These are phyloP conservation scores for Eremothecium coryli DNA, from an alignment of 1,139 yeast genomes.

Conservation along the genomic window DNA sequence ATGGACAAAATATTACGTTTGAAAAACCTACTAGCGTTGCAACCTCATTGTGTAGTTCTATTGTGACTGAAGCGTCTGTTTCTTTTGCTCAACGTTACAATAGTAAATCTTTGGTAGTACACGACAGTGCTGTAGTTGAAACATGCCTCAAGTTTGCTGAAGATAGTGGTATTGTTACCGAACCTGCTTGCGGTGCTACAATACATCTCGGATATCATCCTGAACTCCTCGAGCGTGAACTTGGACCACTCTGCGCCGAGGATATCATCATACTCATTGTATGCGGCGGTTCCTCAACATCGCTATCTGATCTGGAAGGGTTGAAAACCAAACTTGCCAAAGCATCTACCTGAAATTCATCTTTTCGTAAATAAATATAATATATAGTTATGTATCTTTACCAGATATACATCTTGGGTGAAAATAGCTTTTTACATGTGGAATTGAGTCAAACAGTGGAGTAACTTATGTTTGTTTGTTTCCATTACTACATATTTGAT, in stretches of 20 bases:
- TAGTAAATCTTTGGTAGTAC: constrained; percentile 40
- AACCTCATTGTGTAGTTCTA: constrained; percentile 52
- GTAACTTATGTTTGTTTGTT: too few relatives aligned
- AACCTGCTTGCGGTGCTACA: constrained; percentile 74
- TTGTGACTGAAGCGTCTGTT: constrained; percentile 41
- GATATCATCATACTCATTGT: constrained; percentile 51
- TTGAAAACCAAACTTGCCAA: neutral
- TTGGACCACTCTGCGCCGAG: constrained; percentile 33
- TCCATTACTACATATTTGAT: too few relatives aligned
- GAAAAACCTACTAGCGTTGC: constrained; percentile 47
- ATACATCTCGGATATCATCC: constrained; percentile 42
- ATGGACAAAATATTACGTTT: constrained; percentile 38
- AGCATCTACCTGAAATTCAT: too few relatives aligned
- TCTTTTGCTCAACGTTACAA: constrained; percentile 33
- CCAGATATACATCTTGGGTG: too few relatives aligned
- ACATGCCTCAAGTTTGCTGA: constrained; percentile 45
- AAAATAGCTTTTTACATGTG: too few relatives aligned
- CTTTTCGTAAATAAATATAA: too few relatives aligned
- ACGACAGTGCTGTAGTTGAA: constrained; percentile 46
- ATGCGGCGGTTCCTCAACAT: constrained; percentile 56
- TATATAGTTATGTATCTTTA: too few relatives aligned
- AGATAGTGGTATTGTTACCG: constrained; percentile 44
- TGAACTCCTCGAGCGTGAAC: constrained; percentile 31
- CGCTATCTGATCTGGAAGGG: constrained; percentile 27
- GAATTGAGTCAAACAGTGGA: too few relatives aligned